Conservation (phyloP, 164 flowering plant genomes). For the Dillenia turbinata region DNA sequence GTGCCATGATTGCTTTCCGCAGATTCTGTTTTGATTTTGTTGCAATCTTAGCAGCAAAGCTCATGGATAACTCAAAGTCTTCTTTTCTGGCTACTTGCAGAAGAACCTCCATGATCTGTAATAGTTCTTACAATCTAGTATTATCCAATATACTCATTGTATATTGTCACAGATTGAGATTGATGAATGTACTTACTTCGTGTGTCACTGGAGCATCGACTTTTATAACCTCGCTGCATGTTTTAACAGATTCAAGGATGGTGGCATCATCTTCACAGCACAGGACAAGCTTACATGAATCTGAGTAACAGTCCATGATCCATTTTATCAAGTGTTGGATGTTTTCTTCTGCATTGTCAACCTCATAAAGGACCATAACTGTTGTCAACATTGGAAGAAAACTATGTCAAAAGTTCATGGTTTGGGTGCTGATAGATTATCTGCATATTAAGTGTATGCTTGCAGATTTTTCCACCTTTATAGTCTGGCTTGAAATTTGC, state of each 20-base stretch:
- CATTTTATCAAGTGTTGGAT: constrained; percentile 71
- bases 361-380: constrained; percentile 64
- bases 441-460: background rate
- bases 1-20: constrained; percentile 75
- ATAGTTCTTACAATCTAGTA: too few species aligned
- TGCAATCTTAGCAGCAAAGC: constrained; percentile 67
- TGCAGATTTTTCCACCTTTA: constrained; percentile 43
- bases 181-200: constrained; percentile 37
- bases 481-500: constrained; percentile 42
- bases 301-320: constrained; percentile 68
- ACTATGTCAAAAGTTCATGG: constrained; percentile 1
- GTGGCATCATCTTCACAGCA: constrained; percentile 66
- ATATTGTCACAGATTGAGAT: background rate
- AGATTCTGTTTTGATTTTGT: constrained; percentile 61
- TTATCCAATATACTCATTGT: too few species aligned
- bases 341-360: constrained; percentile 52
- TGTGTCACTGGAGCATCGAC: constrained; percentile 64
- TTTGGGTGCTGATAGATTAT: background rate
- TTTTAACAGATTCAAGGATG: constrained; percentile 55
- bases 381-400: constrained; percentile 13
- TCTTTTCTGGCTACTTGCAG: constrained; percentile 61
- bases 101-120: constrained; percentile 62
- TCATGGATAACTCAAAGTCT: constrained; percentile 51
- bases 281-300: constrained; percentile 62
- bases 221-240: constrained; percentile 48